A percentile compares a stretch with the other conserved stretches of the same genome.
phyloP scores from a whole-genome alignment of 1,284 basidiomycete species.

The Macrocybe sp. region DNA sequence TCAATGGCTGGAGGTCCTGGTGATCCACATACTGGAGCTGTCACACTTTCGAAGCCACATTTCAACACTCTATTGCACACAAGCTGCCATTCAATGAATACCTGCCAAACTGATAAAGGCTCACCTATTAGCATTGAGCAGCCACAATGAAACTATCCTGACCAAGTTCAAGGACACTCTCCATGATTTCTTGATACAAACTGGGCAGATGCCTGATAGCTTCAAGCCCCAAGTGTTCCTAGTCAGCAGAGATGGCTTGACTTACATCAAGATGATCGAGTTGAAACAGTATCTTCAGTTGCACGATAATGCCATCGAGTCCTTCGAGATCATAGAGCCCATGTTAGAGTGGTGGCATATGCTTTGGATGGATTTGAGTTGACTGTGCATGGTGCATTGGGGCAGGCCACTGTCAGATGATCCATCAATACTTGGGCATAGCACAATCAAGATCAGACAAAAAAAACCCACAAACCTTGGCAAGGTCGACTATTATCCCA shows the following conservation, averaged over 20 bases:
- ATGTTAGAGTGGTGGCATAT: conserved; percentile 22
- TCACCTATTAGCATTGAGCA: too few relatives aligned
- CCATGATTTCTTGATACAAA: too few relatives aligned
- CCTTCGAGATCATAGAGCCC: conserved; percentile 17
- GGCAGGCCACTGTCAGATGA: conserved; percentile 15
- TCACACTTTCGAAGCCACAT: too few relatives aligned
- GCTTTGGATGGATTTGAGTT: conserved; percentile 17
- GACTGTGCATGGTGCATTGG: conserved; percentile 11
- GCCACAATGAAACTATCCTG: neutral
- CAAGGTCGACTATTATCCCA: conserved; percentile 26
- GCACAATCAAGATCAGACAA: conserved; percentile 17
- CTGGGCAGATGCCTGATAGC: too few relatives aligned
- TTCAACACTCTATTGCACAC: too few relatives aligned
- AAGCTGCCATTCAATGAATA: too few relatives aligned
- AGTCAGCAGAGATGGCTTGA: too few relatives aligned
- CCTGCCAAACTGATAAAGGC: too few relatives aligned
- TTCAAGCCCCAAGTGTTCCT: too few relatives aligned
- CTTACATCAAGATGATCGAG: conserved; percentile 17
- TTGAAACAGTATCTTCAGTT: conserved; percentile 26
- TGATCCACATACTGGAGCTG: too few relatives aligned
- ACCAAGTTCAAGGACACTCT: too few relatives aligned
- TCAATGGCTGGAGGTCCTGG: too few relatives aligned
- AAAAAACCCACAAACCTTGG: conserved; percentile 20
- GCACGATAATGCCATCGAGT: conserved; percentile 18
- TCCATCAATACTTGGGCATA: conserved; percentile 21